These are phyloP conservation scores for Monosporascus sp. DNA, from an alignment of 2,329 filamentous ascomycete genomes.

Conservation along the genomic window DNA sequence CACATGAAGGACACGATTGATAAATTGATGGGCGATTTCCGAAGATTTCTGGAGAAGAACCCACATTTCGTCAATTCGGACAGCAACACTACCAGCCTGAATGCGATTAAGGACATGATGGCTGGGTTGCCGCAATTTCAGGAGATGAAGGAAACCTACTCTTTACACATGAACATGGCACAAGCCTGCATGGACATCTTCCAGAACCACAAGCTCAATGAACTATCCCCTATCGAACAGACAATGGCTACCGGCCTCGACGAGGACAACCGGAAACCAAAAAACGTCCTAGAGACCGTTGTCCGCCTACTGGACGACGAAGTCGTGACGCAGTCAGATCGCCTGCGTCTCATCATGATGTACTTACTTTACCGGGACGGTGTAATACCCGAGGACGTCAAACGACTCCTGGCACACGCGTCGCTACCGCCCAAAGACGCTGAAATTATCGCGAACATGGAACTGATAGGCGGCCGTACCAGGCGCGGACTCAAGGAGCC, in stretches of 20 bases:
- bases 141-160: conserved; percentile 92
- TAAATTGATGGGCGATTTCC: conserved; percentile 87
- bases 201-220: conserved; percentile 74
- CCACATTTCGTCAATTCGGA: conserved; percentile 80
- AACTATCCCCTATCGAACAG: conserved; percentile 86
- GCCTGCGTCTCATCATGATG: conserved; percentile 77
- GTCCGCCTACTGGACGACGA: conserved; percentile 86
- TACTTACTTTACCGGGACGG: conserved; percentile 86
- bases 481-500: conserved; percentile 69
- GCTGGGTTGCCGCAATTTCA: conserved; percentile 91
- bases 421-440: conserved; percentile 69
- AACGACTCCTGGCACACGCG: conserved; percentile 78
- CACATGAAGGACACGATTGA: conserved; percentile 99
- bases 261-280: conserved; percentile 86
- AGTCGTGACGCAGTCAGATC: conserved; percentile 63
- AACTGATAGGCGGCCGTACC: conserved; percentile 72
- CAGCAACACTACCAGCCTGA: conserved; percentile 68
- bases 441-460: conserved; percentile 70
- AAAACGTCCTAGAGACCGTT: conserved; percentile 79
- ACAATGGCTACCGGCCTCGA: conserved; percentile 86
- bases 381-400: conserved; percentile 75
- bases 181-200: conserved; percentile 96
- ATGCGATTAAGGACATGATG: conserved; percentile 95
- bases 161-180: conserved; percentile 91
- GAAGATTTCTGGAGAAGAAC: conserved; percentile 85